Conservation (phyloP, 2,329 filamentous ascomycete genomes). For the Ustilaginoidea virens region DNA sequence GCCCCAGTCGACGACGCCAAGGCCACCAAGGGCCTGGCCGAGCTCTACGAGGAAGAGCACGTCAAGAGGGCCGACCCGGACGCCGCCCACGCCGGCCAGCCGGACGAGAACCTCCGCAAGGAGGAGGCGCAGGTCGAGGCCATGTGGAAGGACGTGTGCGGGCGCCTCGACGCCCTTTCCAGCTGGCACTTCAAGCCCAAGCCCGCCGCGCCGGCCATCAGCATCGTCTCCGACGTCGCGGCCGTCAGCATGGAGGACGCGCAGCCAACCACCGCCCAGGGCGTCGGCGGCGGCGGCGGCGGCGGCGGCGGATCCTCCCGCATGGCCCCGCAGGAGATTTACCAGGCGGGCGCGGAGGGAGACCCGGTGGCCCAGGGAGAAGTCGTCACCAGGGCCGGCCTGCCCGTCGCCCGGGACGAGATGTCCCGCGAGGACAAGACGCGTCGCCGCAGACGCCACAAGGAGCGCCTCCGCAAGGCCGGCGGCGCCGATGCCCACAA, state of each 20-base stretch:
- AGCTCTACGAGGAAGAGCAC: constrained; percentile 90
- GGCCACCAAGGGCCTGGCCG: constrained; percentile 71
- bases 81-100: constrained; percentile 63
- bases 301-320: constrained; percentile 53
- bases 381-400: constrained; percentile 60
- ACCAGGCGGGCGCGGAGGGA: constrained; percentile 62
- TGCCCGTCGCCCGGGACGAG: constrained; percentile 68
- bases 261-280: constrained; percentile 67
- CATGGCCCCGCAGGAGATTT: constrained; percentile 89
- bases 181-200: constrained; percentile 95
- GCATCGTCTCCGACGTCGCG: constrained; percentile 80
- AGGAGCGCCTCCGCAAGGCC: constrained; percentile 68
- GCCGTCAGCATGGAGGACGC: constrained; percentile 91
- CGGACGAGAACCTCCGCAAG: constrained; percentile 66
- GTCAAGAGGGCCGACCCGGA: constrained; percentile 61
- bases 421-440: constrained; percentile 78
- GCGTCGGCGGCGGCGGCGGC: constrained; percentile 49
- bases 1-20: constrained; percentile 79
- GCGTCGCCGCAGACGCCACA: constrained; percentile 61
- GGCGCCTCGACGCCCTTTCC: constrained; percentile 73
- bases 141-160: constrained; percentile 69
- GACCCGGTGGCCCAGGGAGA: constrained; percentile 51
- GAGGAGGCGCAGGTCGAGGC: constrained; percentile 72
- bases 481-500: constrained; percentile 24
- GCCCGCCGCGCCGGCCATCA: constrained; percentile 63